phyloP scores from a whole-genome alignment of 495 filamentous ascomycete species.

The Aspergillus saccharolyticus region DNA sequence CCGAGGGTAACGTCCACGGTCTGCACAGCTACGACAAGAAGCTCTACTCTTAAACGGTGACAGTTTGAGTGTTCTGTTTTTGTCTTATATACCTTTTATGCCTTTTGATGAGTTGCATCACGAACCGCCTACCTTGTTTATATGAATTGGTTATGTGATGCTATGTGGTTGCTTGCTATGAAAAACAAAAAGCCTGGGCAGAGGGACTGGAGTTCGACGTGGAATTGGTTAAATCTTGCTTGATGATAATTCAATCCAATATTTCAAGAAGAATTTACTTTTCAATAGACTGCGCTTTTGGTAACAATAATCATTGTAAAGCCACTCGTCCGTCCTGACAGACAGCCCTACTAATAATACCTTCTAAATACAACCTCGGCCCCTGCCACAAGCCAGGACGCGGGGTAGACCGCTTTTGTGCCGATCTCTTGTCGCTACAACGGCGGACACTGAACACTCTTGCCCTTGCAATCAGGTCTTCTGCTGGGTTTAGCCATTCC shows the following conservation, averaged over 20 bases:
- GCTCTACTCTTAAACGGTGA: constrained; percentile 71
- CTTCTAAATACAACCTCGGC: not conserved
- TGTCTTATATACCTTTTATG: constrained; percentile 9
- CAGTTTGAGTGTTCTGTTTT: constrained; percentile 3
- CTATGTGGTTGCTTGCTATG: constrained; percentile 23
- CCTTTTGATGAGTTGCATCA: constrained; percentile 14
- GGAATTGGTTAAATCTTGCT: constrained; percentile 11
- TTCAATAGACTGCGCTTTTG: not conserved
- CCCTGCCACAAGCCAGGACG: not conserved
- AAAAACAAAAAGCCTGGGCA: constrained; percentile 33
- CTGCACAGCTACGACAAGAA: constrained; percentile 99
- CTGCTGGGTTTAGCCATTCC: not conserved
- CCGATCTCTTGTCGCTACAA: not conserved
- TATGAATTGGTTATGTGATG: constrained; percentile 27
- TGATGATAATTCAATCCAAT: constrained; percentile 10
- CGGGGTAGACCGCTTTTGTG: not conserved
- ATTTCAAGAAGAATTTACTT: not conserved
- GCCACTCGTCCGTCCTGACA: not conserved
- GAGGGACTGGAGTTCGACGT: constrained; percentile 30
- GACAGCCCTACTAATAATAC: not conserved
- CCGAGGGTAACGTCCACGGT: constrained; percentile 91
- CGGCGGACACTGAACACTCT: not conserved
- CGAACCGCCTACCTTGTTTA: constrained; percentile 19
- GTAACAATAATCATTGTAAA: not conserved
- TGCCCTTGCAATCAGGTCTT: not conserved